Percentiles rank a stretch among this genome's conserved stretches.
Conservation (phyloP, 805 yeast genomes). For the Lachancea sp. region DNA sequence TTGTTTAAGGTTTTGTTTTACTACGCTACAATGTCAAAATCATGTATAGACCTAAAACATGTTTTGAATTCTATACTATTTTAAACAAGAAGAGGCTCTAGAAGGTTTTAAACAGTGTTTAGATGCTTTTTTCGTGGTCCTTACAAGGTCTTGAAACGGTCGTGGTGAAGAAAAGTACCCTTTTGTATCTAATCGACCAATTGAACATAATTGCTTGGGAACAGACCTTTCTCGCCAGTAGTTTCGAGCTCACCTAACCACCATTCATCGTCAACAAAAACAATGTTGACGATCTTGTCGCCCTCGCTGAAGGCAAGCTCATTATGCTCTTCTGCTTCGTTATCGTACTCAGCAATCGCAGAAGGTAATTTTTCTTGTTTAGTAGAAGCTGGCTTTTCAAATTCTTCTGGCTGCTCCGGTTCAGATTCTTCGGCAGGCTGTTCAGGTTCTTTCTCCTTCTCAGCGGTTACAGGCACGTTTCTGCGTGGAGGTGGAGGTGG, state of each 20-base stretch:
- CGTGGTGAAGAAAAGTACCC: background rate
- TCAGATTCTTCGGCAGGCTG: background rate
- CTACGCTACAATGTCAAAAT: background rate
- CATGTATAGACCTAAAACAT: background rate
- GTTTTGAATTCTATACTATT: background rate
- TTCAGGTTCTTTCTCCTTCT: background rate
- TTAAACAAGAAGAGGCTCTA: background rate
- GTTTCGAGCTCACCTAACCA: conserved; percentile 75
- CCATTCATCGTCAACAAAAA: conserved; percentile 93
- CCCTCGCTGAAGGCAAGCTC: conserved; percentile 83
- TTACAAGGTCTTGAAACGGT: background rate
- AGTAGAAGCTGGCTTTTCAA: conserved; percentile 10
- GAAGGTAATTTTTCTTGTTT: conserved; percentile 24
- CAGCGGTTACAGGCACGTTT: conserved; percentile 11
- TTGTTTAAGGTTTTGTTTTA: background rate
- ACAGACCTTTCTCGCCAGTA: conserved; percentile 71
- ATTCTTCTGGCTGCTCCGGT: background rate
- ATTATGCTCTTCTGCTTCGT: conserved; percentile 88
- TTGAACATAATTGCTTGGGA: conserved; percentile 84
- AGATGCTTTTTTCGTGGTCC: background rate
- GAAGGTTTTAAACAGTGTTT: background rate
- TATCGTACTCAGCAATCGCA: conserved; percentile 82
- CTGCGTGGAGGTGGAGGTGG: conserved; percentile 31
- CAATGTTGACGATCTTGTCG: conserved; percentile 73
- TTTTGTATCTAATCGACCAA: conserved; percentile 4